Evolutionary conservation across 2,329 filamentous ascomycete genomes (phyloP).

Genomic region (Cladosporium sp.): DNA sequence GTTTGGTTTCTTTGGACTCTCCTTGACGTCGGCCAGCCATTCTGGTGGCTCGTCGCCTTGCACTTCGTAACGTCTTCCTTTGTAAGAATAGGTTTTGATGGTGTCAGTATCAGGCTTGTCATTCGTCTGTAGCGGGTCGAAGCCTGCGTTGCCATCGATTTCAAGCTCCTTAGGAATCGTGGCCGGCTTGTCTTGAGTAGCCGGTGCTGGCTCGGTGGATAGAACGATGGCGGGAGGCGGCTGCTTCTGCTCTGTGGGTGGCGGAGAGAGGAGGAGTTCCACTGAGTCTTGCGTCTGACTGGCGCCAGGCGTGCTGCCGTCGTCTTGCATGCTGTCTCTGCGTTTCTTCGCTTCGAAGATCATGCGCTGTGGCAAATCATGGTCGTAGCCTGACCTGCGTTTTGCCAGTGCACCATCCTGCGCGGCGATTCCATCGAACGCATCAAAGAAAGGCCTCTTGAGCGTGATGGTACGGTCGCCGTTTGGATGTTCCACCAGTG

Average conservation of each 20-base stretch:
- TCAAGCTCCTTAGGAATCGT: constrained; percentile 4
- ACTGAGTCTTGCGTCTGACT: background rate
- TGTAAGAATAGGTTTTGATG: constrained; percentile 1
- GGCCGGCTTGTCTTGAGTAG: background rate
- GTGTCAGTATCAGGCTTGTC: background rate
- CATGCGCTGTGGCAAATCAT: background rate
- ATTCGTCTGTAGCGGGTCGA: background rate
- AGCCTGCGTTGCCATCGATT: constrained; percentile 9
- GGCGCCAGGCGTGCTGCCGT: background rate
- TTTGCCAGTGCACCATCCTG: constrained; percentile 4
- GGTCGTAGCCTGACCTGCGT: background rate
- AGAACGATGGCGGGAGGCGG: background rate
- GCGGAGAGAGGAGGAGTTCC: background rate
- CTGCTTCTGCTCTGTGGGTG: background rate
- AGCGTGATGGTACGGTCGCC: background rate
- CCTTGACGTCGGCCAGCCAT: constrained; percentile 9
- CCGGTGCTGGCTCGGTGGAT: background rate
- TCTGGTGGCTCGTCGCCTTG: constrained; percentile 8
- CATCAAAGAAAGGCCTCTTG: constrained; percentile 4
- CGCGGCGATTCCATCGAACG: background rate
- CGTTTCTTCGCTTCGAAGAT: background rate
- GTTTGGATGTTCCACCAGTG: background rate
- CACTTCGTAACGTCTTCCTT: constrained; percentile 8
- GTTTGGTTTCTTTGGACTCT: background rate
- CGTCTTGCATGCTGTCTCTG: constrained; percentile 10